Conservation (phyloP, 2,329 filamentous ascomycete species). For the Zymoseptoria pseudotritici region DNA sequence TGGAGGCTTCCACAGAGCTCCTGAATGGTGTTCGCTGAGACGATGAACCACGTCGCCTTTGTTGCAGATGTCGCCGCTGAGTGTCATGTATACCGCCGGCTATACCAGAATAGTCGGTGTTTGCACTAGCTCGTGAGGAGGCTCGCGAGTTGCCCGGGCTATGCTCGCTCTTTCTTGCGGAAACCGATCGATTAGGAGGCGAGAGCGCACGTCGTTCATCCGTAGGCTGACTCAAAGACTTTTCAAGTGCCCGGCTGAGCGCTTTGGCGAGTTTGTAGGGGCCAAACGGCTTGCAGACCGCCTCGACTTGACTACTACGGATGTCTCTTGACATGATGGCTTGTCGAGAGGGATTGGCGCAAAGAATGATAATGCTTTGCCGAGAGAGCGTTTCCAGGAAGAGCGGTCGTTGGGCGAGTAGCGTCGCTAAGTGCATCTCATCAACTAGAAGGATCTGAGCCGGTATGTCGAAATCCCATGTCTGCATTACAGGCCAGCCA, state of each 20-base stretch:
- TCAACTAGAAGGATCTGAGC: constrained; percentile 19
- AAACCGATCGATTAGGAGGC: background rate
- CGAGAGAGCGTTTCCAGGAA: constrained; percentile 10
- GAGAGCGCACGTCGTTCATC: background rate
- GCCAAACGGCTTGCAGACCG: constrained; percentile 16
- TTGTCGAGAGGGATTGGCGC: constrained; percentile 25
- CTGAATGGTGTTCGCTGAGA: background rate
- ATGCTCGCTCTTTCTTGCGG: background rate
- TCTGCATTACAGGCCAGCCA: constrained; percentile 16
- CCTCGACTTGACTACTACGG: constrained; percentile 12
- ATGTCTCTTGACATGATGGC: constrained; percentile 17
- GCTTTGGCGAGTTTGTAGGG: constrained; percentile 16
- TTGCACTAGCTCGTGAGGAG: background rate
- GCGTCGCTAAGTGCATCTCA: constrained; percentile 18
- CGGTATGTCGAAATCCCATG: constrained; percentile 16
- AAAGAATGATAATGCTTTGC: constrained; percentile 28
- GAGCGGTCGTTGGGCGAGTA: constrained; percentile 10
- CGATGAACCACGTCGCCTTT: background rate
- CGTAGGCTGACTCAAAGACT: background rate
- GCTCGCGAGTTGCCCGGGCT: background rate
- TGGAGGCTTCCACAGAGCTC: background rate
- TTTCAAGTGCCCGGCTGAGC: constrained; percentile 11
- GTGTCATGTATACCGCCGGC: background rate
- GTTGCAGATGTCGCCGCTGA: background rate
- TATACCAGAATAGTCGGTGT: background rate